phyloP scores from a whole-genome alignment of 805 yeast species.

The Candida quercuum region DNA sequence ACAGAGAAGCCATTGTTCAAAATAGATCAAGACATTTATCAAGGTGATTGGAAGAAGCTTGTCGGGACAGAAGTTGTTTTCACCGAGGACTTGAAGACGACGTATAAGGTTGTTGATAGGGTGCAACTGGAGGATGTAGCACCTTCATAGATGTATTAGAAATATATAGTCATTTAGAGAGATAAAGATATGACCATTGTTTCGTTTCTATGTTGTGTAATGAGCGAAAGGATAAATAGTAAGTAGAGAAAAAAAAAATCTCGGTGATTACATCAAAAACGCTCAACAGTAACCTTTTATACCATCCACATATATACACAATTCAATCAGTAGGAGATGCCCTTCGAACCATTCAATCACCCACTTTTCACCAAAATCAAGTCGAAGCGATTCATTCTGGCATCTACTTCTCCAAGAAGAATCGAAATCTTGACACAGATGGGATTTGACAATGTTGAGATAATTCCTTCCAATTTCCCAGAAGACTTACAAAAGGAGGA shows the following conservation, averaged over 20 bases:
- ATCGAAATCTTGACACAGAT: conserved; percentile 60
- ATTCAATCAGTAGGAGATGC: no score
- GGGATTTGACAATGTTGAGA: conserved; percentile 39
- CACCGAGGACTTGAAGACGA: conserved; percentile 20
- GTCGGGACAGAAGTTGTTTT: conserved; percentile 69
- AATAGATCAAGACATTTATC: conserved; percentile 54
- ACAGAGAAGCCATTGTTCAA: conserved; percentile 50
- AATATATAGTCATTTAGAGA: neutral
- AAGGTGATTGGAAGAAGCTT: conserved; percentile 70
- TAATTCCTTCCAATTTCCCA: conserved; percentile 63
- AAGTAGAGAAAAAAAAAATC: neutral
- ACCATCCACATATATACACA: no score
- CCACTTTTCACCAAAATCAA: conserved; percentile 25
- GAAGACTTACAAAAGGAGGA: conserved; percentile 64
- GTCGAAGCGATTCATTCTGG: conserved; percentile 45
- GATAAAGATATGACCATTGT: no score
- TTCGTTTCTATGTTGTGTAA: no score
- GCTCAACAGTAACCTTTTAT: no score
- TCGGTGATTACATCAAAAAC: no score
- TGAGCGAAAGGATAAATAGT: no score
- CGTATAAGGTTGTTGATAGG: conserved; percentile 16
- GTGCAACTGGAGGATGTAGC: conserved; percentile 20
- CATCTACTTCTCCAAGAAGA: conserved; percentile 83
- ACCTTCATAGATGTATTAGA: conserved; percentile 5
- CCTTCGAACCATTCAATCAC: conserved; percentile 23